Evolutionary conservation across 176 grass and related monocot species (phyloP).

Genomic region (Triticum urartu): DNA sequence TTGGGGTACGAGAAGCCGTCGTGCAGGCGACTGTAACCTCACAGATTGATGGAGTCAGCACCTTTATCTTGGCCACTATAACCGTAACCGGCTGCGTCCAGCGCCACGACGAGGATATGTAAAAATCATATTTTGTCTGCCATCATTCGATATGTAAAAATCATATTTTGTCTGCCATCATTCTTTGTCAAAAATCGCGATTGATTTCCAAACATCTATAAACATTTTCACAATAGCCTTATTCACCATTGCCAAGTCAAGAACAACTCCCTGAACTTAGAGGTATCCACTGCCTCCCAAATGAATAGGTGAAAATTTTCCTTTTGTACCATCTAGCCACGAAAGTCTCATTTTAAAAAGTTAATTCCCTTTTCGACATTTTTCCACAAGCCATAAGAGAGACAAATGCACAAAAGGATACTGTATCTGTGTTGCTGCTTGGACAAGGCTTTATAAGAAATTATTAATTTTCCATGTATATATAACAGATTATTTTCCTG

Average conservation of each 20-base stretch:
- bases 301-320: neutral
- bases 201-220: neutral
- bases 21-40: too few relatives aligned
- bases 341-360: neutral
- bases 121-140: too few relatives aligned
- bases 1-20: too few relatives aligned
- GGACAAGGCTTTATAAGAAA: neutral
- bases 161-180: too few relatives aligned
- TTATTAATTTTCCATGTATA: neutral
- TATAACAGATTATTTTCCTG: neutral
- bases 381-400: neutral
- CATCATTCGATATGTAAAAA: too few relatives aligned
- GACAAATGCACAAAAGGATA: neutral
- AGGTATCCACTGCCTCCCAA: neutral
- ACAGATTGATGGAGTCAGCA: too few relatives aligned
- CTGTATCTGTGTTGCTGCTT: neutral
- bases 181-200: neutral
- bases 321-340: neutral
- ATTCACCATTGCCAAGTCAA: neutral
- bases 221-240: neutral
- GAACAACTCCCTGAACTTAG: neutral
- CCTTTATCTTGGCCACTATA: too few relatives aligned
- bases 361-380: neutral
- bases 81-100: too few relatives aligned
- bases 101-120: too few relatives aligned